phyloP scores from a whole-genome alignment of 2,329 filamentous ascomycete genomes.

The Dothideomycetes sp. region DNA sequence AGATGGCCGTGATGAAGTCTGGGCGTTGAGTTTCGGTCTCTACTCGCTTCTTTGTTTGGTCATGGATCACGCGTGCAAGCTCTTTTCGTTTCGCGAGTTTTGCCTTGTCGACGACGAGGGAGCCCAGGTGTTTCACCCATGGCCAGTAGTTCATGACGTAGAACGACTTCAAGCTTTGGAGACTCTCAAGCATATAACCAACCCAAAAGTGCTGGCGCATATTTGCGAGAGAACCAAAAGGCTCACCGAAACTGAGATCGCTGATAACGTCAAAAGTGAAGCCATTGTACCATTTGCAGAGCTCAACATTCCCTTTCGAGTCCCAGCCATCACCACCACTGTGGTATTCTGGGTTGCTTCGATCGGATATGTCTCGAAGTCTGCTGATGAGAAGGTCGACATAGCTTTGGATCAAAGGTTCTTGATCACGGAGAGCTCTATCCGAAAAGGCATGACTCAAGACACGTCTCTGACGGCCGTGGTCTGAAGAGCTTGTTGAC shows the following conservation, averaged over 20 bases:
- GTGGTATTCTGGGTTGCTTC: not conserved
- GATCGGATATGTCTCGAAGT: slow-evolving; percentile 17
- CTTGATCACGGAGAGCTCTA: slow-evolving; percentile 33
- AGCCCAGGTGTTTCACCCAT: slow-evolving; percentile 12
- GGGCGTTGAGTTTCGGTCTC: slow-evolving; percentile 22
- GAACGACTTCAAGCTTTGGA: slow-evolving; percentile 22
- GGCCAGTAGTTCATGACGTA: slow-evolving; percentile 23
- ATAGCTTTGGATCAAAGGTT: slow-evolving; percentile 30
- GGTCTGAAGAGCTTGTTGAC: slow-evolving; percentile 22
- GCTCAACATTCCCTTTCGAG: slow-evolving; percentile 17
- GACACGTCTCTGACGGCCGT: slow-evolving; percentile 29
- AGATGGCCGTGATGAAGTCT: slow-evolving; percentile 20
- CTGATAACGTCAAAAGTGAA: slow-evolving; percentile 32
- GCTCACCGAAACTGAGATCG: slow-evolving; percentile 27
- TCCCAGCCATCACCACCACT: slow-evolving; percentile 8
- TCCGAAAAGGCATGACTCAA: slow-evolving; percentile 35
- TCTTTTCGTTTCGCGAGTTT: slow-evolving; percentile 18
- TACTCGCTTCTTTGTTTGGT: slow-evolving; percentile 21
- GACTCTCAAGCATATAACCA: slow-evolving; percentile 18
- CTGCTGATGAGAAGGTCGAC: slow-evolving; percentile 32
- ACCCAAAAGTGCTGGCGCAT: slow-evolving; percentile 25
- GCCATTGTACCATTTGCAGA: slow-evolving; percentile 28
- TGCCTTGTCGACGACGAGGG: slow-evolving; percentile 17
- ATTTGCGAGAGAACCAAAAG: slow-evolving; percentile 23
- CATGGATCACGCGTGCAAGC: slow-evolving; percentile 19